phyloP scores from a whole-genome alignment of 2,329 filamentous ascomycete species.

The Ampelomyces quisqualis region DNA sequence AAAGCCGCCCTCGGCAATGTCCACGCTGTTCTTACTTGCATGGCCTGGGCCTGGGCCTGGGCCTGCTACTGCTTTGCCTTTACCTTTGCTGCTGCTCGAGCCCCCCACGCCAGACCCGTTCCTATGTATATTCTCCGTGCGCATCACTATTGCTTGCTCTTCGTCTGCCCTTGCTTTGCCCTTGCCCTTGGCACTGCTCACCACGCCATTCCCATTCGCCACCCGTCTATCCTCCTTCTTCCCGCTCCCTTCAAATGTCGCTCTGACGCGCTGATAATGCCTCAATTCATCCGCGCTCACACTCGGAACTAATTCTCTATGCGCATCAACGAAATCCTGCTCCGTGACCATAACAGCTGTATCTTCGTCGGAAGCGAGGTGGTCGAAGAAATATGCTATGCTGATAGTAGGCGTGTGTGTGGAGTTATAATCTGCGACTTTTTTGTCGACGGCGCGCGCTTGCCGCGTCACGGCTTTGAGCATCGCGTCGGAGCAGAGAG shows the following conservation, averaged over 20 bases:
- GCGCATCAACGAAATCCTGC: slow-evolving; percentile 79
- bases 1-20: slow-evolving; percentile 42
- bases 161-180: slow-evolving; percentile 32
- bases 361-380: slow-evolving; percentile 79
- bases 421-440: slow-evolving; percentile 70
- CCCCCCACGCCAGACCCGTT: slow-evolving; percentile 24
- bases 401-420: slow-evolving; percentile 58
- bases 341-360: slow-evolving; percentile 85
- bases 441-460: slow-evolving; percentile 77
- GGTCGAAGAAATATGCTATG: slow-evolving; percentile 95
- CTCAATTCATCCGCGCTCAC: slow-evolving; percentile 89
- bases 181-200: slow-evolving; percentile 24
- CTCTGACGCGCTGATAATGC: slow-evolving; percentile 84
- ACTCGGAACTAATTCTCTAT: slow-evolving; percentile 84
- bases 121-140: slow-evolving; percentile 43
- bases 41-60: slow-evolving; percentile 36
- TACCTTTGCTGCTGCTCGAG: slow-evolving; percentile 30
- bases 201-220: slow-evolving; percentile 32
- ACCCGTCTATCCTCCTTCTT: slow-evolving; percentile 49
- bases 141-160: slow-evolving; percentile 46
- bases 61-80: slow-evolving; percentile 41
- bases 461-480: slow-evolving; percentile 95
- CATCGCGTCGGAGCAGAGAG: slow-evolving; percentile 96
- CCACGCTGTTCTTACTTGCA: slow-evolving; percentile 35
- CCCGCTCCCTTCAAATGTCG: slow-evolving; percentile 71